Conservation (phyloP, 441 rosid species). For the Lepidium campestre region DNA sequence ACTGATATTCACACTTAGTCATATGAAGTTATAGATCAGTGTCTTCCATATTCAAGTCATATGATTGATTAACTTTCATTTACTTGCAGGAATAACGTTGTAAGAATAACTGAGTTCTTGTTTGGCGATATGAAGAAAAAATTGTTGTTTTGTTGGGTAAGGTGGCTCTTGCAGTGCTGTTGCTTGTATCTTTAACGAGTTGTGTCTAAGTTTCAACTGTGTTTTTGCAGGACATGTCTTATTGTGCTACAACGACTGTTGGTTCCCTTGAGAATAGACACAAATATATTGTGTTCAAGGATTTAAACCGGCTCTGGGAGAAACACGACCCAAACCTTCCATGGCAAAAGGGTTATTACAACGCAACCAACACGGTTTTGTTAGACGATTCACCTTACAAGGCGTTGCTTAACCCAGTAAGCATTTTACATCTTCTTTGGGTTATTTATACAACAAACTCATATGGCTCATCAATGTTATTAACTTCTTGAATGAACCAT, state of each 20-base stretch:
- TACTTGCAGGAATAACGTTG: conserved; percentile 52
- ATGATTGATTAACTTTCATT: neutral
- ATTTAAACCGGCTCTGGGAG: conserved; percentile 69
- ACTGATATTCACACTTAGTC: neutral
- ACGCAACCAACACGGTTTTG: conserved; percentile 72
- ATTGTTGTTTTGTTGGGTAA: conserved; percentile 87
- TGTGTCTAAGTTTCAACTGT: neutral
- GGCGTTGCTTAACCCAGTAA: conserved; percentile 90
- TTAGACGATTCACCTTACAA: conserved; percentile 91
- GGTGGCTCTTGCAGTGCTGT: conserved; percentile 3
- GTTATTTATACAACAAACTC: neutral
- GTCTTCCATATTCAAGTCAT: neutral
- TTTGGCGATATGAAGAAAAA: conserved; percentile 67
- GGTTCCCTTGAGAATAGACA: conserved; percentile 58
- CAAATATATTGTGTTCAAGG: conserved; percentile 68
- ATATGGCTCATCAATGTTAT: neutral
- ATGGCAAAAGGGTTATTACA: conserved; percentile 57
- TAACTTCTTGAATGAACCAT: neutral
- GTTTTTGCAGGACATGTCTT: conserved; percentile 53
- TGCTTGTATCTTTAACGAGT: neutral
- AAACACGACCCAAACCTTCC: conserved; percentile 56
- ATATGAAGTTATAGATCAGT: neutral
- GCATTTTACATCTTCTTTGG: conserved; percentile 16
- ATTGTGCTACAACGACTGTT: conserved; percentile 51
- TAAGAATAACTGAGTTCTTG: conserved; percentile 47